Conservation (phyloP, 495 filamentous ascomycete species). For the Xylaria castorea region DNA sequence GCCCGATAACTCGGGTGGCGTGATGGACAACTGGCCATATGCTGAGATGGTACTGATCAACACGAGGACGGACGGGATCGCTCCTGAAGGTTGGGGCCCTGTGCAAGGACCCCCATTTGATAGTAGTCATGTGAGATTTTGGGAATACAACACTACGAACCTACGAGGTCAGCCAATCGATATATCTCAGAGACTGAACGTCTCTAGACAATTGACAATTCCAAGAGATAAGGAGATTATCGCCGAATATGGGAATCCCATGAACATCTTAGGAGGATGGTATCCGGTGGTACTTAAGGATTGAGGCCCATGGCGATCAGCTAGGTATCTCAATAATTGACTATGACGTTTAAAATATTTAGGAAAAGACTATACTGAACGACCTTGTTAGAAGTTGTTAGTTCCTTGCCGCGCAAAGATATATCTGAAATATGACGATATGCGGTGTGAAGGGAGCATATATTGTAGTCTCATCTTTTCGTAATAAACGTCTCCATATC, state of each 20-base stretch:
- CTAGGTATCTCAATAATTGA: neutral
- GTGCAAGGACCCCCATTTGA: slow-evolving; percentile 28
- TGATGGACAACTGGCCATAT: slow-evolving; percentile 33
- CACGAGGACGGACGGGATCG: slow-evolving; percentile 27
- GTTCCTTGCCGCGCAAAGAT: neutral
- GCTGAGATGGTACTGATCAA: slow-evolving; percentile 31
- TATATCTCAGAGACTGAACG: slow-evolving; percentile 19
- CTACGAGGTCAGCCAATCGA: slow-evolving; percentile 22
- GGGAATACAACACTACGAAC: slow-evolving; percentile 33
- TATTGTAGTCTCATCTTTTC: too few species aligned
- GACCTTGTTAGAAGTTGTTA: neutral
- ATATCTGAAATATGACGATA: neutral
- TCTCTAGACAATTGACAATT: slow-evolving; percentile 26
- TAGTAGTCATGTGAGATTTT: slow-evolving; percentile 26
- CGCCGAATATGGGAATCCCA: slow-evolving; percentile 23
- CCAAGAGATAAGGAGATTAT: slow-evolving; percentile 16
- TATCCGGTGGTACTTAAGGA: slow-evolving; percentile 20
- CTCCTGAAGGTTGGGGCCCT: slow-evolving; percentile 31
- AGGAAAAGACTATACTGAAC: neutral
- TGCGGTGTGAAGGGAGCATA: too few species aligned
- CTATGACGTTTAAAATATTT: neutral
- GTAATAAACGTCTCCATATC: too few species aligned
- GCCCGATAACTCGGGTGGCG: slow-evolving; percentile 31
- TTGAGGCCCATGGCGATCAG: neutral
- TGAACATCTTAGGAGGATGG: slow-evolving; percentile 29